These are phyloP conservation scores for Ilyonectria sp. DNA, from an alignment of 2,329 filamentous ascomycete species.

Conservation along the genomic window DNA sequence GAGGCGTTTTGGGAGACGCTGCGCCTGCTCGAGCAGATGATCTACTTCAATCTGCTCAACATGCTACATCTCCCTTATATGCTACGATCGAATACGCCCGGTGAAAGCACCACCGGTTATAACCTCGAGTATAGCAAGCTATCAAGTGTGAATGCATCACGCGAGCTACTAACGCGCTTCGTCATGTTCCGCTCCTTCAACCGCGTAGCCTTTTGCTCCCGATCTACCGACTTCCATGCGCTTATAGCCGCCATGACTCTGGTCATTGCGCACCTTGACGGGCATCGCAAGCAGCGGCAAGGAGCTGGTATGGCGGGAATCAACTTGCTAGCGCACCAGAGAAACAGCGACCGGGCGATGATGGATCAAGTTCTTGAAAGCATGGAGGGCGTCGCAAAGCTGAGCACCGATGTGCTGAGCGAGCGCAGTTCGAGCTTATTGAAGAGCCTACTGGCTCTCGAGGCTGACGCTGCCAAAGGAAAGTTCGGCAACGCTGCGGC, in stretches of 20 bases:
- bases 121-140: slow-evolving; percentile 51
- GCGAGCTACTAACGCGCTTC: slow-evolving; percentile 56
- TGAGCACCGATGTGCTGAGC: slow-evolving; percentile 9
- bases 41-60: slow-evolving; percentile 56
- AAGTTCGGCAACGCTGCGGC: slow-evolving; percentile 35
- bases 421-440: slow-evolving; percentile 9
- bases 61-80: slow-evolving; percentile 60
- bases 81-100: slow-evolving; percentile 40
- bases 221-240: slow-evolving; percentile 56
- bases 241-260: slow-evolving; percentile 56
- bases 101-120: slow-evolving; percentile 32
- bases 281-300: not conserved
- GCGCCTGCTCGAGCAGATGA: slow-evolving; percentile 53
- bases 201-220: slow-evolving; percentile 50
- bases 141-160: slow-evolving; percentile 55
- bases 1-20: slow-evolving; percentile 49
- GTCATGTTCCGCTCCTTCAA: slow-evolving; percentile 53
- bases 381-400: slow-evolving; percentile 7
- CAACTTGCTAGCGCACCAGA: slow-evolving; percentile 8
- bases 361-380: slow-evolving; percentile 39
- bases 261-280: slow-evolving; percentile 47
- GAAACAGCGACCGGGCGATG: slow-evolving; percentile 21
- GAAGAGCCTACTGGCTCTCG: slow-evolving; percentile 7
- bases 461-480: slow-evolving; percentile 2
- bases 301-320: not conserved